Percentiles rank a stretch among this genome's conserved stretches.
These are phyloP conservation scores for Fusarium sp. DNA, from an alignment of 2,329 filamentous ascomycete genomes.

Conservation along the genomic window DNA sequence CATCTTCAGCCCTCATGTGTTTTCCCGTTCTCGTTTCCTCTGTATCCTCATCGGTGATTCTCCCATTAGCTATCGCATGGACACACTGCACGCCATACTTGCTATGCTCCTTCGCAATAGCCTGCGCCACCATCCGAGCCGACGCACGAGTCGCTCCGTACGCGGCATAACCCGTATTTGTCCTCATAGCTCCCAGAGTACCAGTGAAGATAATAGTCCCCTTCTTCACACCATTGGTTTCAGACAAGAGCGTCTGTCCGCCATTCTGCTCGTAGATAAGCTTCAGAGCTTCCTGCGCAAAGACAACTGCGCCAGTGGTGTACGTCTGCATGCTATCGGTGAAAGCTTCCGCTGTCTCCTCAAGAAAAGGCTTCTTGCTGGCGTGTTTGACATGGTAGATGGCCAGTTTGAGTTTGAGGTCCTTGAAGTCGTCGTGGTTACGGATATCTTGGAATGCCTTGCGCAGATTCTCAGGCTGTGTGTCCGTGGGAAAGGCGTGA, in stretches of 20 bases:
- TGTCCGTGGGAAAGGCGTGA: slow-evolving; percentile 33
- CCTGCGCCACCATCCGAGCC: slow-evolving; percentile 66
- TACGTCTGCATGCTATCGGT: slow-evolving; percentile 61
- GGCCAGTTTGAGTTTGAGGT: slow-evolving; percentile 62
- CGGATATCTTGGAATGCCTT: slow-evolving; percentile 53
- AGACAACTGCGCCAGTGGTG: slow-evolving; percentile 66
- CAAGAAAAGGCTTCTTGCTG: slow-evolving; percentile 64
- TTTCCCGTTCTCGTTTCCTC: slow-evolving; percentile 62
- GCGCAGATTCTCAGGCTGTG: slow-evolving; percentile 11
- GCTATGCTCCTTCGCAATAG: slow-evolving; percentile 66
- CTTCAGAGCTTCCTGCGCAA: slow-evolving; percentile 63
- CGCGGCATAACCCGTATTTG: slow-evolving; percentile 64
- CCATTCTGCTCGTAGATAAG: slow-evolving; percentile 64
- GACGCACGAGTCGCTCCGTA: slow-evolving; percentile 65
- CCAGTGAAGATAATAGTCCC: slow-evolving; percentile 68
- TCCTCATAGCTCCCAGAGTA: slow-evolving; percentile 63
- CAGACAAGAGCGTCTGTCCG: slow-evolving; percentile 54
- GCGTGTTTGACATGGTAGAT: slow-evolving; percentile 68
- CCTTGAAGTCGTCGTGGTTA: slow-evolving; percentile 58
- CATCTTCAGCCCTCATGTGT: slow-evolving; percentile 67
- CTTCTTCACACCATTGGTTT: slow-evolving; percentile 61
- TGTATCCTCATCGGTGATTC: slow-evolving; percentile 61
- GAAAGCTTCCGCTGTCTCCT: slow-evolving; percentile 63
- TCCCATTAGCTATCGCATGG: slow-evolving; percentile 68
- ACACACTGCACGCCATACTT: slow-evolving; percentile 67